Percentiles rank a stretch among this genome's conserved stretches.
Evolutionary conservation across 2,329 filamentous ascomycete genomes (phyloP).

Genomic region (Kalaharituber pfeilii): DNA sequence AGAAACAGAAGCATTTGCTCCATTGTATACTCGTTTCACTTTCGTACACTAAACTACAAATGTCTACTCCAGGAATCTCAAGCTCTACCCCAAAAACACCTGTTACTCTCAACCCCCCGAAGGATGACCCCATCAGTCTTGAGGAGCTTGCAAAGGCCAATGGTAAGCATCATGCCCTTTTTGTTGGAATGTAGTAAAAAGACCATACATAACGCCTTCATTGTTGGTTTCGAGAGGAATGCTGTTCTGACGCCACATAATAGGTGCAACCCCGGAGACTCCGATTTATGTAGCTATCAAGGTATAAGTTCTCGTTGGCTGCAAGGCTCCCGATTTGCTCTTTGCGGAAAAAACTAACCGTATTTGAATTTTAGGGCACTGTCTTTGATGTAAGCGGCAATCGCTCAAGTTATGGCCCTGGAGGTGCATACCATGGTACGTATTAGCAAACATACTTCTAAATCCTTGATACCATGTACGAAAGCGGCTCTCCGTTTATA

Average conservation of each 20-base stretch:
- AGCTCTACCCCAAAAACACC: too few relatives aligned
- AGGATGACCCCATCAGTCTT: conserved; percentile 65
- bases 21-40: too few relatives aligned
- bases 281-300: conserved; percentile 49
- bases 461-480: neutral
- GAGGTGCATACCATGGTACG: conserved; percentile 71
- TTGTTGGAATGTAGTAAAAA: neutral
- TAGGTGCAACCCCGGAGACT: conserved; percentile 12
- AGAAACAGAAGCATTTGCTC: too few relatives aligned
- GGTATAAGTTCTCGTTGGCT: conserved; percentile 28
- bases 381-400: conserved; percentile 92
- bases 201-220: too few relatives aligned
- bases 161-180: conserved; percentile 39
- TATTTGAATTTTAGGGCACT: conserved; percentile 44
- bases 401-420: conserved; percentile 51
- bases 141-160: conserved; percentile 67
- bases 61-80: too few relatives aligned
- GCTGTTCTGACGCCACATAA: neutral
- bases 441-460: conserved; percentile 9
- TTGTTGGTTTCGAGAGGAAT: neutral
- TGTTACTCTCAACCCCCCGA: conserved; percentile 63
- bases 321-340: neutral
- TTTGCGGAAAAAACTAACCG: neutral
- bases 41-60: too few relatives aligned
- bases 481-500: neutral